Evolutionary conservation across 768 basidiomycete species (phyloP), one percentile per base, ranked within the genome.

Genomic region (Multifurca ochricompacta): DNA sequence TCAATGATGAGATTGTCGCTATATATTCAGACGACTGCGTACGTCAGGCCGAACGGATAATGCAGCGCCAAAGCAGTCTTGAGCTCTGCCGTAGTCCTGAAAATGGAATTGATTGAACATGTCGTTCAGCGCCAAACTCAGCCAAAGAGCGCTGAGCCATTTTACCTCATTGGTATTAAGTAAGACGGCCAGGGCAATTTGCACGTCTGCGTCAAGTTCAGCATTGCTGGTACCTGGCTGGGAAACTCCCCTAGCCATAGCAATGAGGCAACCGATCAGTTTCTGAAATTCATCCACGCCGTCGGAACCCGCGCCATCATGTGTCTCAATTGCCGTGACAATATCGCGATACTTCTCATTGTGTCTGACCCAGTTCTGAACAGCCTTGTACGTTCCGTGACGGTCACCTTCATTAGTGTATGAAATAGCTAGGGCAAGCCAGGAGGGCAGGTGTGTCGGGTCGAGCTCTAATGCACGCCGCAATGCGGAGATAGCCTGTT

Each of bases 41-140:
- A 96, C 94, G 51, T 92, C 84, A 2, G 93, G 95, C 54, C 91
- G 77, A 47, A 92, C 83, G 3, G 83, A 83, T 56, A 98, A 71
- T 1, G 96, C 96, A 0, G 94, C 78, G 44, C 76, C 75, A 71
- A 99, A 97, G 72, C 96, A 99, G 67, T 99, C 96, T 56, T 86
- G 83, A 0, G 95, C 92, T 67, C 92, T 94, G 19, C 72, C 76
- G 63, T 91, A 98, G 41, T 97, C 94, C 90, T 93, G 56, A 9
- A 49, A 48, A 14, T n/a, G n/a, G n/a, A n/a, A n/a, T n/a, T n/a
- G n/a, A n/a, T n/a, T n/a, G n/a, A n/a, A n/a, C 40, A 42, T 14
- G 37, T 6, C n/a, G 23, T 42, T 6, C 40, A 8, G 13, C 40
- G 23, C 28, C 10, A n/a, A 2, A 11, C 9, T 40, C 9, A 18